Evolutionary conservation across 2,329 filamentous ascomycete species (phyloP).

Genomic region (Penicillium crustosum): DNA sequence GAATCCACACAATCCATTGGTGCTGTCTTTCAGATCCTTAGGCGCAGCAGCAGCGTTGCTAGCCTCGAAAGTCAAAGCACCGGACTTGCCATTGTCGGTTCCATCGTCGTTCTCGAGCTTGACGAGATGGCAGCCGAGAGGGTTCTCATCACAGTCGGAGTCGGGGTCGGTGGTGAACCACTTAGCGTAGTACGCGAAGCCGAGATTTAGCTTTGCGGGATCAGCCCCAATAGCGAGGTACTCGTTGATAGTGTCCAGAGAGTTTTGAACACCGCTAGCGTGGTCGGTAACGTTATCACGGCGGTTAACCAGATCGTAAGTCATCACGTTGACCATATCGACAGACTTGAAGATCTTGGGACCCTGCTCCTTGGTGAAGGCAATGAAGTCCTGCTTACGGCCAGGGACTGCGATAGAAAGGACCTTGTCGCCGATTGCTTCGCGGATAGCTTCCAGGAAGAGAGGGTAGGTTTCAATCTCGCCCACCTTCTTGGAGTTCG

Average conservation of each 20-base stretch:
- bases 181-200: conserved; percentile 69
- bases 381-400: conserved; percentile 64
- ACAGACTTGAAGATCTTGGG: conserved; percentile 60
- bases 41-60: conserved; percentile 28
- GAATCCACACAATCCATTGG: conserved; percentile 37
- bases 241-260: conserved; percentile 55
- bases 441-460: conserved; percentile 59
- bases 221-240: conserved; percentile 61
- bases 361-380: conserved; percentile 58
- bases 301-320: conserved; percentile 70
- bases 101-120: conserved; percentile 62
- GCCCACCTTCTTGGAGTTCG: conserved; percentile 59
- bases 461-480: conserved; percentile 64
- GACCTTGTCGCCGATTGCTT: conserved; percentile 59
- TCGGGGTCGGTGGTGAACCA: conserved; percentile 60
- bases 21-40: conserved; percentile 25
- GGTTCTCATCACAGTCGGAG: conserved; percentile 46
- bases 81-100: conserved; percentile 56
- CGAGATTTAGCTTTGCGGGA: conserved; percentile 60
- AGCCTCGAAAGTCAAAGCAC: conserved; percentile 51
- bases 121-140: conserved; percentile 60
- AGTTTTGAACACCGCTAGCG: conserved; percentile 62
- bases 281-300: conserved; percentile 64
- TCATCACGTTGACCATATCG: conserved; percentile 70
- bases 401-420: conserved; percentile 69